Conservation (phyloP, 257 asterid genomes). For the Fraxinus anomala region DNA sequence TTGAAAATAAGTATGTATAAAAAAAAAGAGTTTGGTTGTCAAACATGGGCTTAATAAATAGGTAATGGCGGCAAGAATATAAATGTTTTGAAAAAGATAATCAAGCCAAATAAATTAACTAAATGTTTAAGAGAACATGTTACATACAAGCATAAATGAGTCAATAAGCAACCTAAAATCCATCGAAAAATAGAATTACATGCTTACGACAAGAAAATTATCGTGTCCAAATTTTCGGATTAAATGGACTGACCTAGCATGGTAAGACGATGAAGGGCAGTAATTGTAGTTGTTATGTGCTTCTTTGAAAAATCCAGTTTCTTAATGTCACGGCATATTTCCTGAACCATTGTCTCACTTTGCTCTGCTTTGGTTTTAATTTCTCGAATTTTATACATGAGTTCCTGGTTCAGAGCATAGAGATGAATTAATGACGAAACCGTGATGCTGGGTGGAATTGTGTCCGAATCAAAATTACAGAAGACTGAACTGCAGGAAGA, state of each 20-base stretch:
- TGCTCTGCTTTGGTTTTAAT: conserved; percentile 97
- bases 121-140: background rate
- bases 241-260: conserved; percentile 76
- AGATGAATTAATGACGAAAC: conserved; percentile 23
- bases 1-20: too few species aligned
- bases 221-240: conserved; percentile 22
- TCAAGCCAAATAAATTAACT: conserved; percentile 5
- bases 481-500: conserved; percentile 20
- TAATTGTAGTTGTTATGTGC: conserved; percentile 92
- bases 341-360: conserved; percentile 99
- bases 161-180: conserved; percentile 15
- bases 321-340: conserved; percentile 98
- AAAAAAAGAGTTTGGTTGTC: too few species aligned
- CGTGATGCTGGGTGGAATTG: background rate
- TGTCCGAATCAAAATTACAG: conserved; percentile 11
- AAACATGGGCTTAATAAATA: too few species aligned
- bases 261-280: conserved; percentile 98
- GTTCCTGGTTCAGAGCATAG: conserved; percentile 63
- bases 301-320: conserved; percentile 96
- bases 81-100: background rate
- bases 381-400: conserved; percentile 91
- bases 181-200: conserved; percentile 4
- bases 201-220: conserved; percentile 22
- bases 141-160: conserved; percentile 11
- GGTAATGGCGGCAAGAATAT: background rate